Evolutionary conservation across 371 early-diverging fungal species (phyloP).

Genomic region (Rozella allomycis): DNA sequence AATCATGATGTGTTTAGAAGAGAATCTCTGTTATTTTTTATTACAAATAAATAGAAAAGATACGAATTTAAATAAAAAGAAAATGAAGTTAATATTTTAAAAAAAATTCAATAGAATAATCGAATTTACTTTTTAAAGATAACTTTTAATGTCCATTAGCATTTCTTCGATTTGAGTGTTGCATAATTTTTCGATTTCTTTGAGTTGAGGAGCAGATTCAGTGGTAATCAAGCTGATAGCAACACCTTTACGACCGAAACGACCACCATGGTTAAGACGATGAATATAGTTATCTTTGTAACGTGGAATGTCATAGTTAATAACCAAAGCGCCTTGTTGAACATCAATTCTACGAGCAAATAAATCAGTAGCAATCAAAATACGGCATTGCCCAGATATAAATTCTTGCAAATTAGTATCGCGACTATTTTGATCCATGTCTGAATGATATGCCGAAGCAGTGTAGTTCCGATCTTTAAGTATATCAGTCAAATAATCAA

Average conservation of each 20-base stretch:
- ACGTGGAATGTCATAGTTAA: slow-evolving; percentile 88
- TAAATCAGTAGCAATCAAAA: slow-evolving; percentile 83
- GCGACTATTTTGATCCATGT: slow-evolving; percentile 92
- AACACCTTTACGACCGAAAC: slow-evolving; percentile 94
- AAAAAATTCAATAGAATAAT: background rate
- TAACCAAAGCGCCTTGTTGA: slow-evolving; percentile 86
- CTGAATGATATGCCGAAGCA: slow-evolving; percentile 95
- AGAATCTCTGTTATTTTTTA: background rate
- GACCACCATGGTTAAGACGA: slow-evolving; percentile 89
- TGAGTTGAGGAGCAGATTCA: slow-evolving; percentile 66
- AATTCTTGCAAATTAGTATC: slow-evolving; percentile 93
- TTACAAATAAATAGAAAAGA: slow-evolving; percentile 1
- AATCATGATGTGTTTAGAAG: background rate
- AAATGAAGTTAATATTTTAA: background rate
- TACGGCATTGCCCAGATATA: slow-evolving; percentile 64
- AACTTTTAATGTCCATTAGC: background rate
- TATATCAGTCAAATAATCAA: slow-evolving; percentile 88
- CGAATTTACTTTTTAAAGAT: background rate
- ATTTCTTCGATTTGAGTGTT: slow-evolving; percentile 45
- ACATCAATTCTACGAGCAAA: slow-evolving; percentile 96
- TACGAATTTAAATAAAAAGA: background rate
- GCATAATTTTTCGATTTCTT: slow-evolving; percentile 79
- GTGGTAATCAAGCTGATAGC: slow-evolving; percentile 90
- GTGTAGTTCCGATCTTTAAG: slow-evolving; percentile 83
- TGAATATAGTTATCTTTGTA: slow-evolving; percentile 84